phyloP scores from a whole-genome alignment of 202 grass and related monocot genomes.

The Bolboschoenoplectus hybrid region DNA sequence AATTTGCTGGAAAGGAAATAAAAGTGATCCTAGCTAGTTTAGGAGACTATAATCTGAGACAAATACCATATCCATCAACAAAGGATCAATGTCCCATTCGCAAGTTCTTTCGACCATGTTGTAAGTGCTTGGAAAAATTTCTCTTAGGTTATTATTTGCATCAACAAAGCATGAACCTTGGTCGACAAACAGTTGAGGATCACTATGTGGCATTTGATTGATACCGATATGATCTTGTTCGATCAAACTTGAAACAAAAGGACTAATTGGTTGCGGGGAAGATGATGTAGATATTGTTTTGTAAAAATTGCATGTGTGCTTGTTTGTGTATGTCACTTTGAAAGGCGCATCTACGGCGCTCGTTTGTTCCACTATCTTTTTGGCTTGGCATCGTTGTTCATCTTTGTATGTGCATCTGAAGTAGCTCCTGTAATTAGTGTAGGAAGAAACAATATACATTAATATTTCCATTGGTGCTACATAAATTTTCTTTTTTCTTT shows the following conservation, averaged over 20 bases:
- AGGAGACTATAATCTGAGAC: neutral
- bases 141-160: constrained; percentile 28
- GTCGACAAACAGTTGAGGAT: neutral
- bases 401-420: constrained; percentile 67
- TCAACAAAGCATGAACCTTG: neutral
- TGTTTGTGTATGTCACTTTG: constrained; percentile 49
- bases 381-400: constrained; percentile 60
- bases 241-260: neutral
- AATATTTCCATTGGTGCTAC: neutral
- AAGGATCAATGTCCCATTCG: constrained; percentile 29
- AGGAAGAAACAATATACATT: neutral
- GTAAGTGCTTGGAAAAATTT: neutral
- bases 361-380: constrained; percentile 56
- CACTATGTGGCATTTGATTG: neutral
- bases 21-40: neutral
- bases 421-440: constrained; percentile 52
- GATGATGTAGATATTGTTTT: constrained; percentile 14
- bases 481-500: neutral
- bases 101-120: neutral
- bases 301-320: constrained; percentile 55
- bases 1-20: neutral
- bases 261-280: neutral
- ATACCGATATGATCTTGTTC: neutral
- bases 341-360: constrained; percentile 17
- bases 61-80: constrained; percentile 21